A percentile compares a stretch with the other conserved stretches of the same genome.
phyloP scores from a whole-genome alignment of 108 stramenopile genomes.

The Nitzschia sp. region DNA sequence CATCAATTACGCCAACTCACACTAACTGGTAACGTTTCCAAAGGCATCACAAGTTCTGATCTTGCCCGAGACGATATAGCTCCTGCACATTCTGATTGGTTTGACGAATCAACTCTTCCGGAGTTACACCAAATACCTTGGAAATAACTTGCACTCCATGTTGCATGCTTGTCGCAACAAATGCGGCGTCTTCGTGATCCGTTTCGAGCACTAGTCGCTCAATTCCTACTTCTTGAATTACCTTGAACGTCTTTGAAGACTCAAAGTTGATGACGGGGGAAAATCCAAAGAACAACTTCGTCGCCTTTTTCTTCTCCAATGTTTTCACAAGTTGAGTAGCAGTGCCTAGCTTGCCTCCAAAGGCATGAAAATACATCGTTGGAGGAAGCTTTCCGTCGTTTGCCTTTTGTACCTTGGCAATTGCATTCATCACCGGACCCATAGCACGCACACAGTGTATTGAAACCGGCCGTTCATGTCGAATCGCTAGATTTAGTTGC shows the following conservation, averaged over 20 bases:
- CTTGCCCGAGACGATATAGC: slow-evolving; percentile 54
- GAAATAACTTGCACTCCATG: slow-evolving; percentile 46
- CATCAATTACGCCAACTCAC: too few relatives aligned
- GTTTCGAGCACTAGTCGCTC: slow-evolving; percentile 79
- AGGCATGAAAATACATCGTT: slow-evolving; percentile 87
- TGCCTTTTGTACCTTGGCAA: slow-evolving; percentile 19
- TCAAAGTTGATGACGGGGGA: slow-evolving; percentile 76
- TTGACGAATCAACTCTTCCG: slow-evolving; percentile 48
- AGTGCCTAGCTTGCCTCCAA: slow-evolving; percentile 76
- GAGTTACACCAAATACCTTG: slow-evolving; percentile 46
- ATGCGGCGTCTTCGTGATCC: slow-evolving; percentile 76
- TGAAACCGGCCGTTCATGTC: slow-evolving; percentile 71
- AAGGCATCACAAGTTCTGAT: too few relatives aligned
- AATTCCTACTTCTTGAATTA: slow-evolving; percentile 73
- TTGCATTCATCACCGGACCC: slow-evolving; percentile 60
- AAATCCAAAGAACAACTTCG: slow-evolving; percentile 77
- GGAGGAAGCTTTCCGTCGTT: slow-evolving; percentile 53
- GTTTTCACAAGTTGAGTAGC: slow-evolving; percentile 63
- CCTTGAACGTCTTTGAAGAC: slow-evolving; percentile 65
- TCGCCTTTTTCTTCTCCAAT: slow-evolving; percentile 20
- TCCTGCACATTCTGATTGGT: slow-evolving; percentile 62
- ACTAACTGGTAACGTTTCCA: too few relatives aligned
- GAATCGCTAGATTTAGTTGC: slow-evolving; percentile 68
- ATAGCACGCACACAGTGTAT: slow-evolving; percentile 80
- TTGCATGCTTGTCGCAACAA: slow-evolving; percentile 51